phyloP scores from a whole-genome alignment of 306 rosid genomes.

The Canavalia ensiformis region DNA sequence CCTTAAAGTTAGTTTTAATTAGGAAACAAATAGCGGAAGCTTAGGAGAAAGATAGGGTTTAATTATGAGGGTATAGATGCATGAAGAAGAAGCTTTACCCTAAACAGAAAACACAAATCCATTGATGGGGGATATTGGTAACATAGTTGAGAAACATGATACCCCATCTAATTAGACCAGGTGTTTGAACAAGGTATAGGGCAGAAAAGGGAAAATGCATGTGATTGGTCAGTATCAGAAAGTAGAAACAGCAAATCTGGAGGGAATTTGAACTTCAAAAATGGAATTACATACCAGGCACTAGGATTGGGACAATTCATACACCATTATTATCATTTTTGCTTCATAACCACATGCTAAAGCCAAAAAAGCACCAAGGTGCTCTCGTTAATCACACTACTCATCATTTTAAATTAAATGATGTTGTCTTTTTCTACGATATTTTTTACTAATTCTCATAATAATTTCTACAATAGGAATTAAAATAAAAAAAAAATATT shows the following conservation, averaged over 20 bases:
- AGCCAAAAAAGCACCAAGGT: background rate
- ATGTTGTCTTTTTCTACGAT: no score
- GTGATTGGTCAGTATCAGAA: conserved; percentile 46
- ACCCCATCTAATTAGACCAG: background rate
- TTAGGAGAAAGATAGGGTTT: background rate
- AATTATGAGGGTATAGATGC: background rate
- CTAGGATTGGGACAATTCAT: conserved; percentile 39
- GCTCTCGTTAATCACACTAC: background rate
- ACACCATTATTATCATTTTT: background rate
- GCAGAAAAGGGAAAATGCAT: conserved; percentile 43
- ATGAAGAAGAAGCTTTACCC: conserved; percentile 15
- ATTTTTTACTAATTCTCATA: no score
- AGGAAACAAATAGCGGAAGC: conserved; percentile 8
- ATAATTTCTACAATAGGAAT: no score
- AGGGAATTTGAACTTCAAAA: conserved; percentile 35
- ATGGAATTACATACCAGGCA: conserved; percentile 18
- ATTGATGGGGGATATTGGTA: background rate
- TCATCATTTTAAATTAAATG: background rate
- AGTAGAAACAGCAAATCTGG: conserved; percentile 5
- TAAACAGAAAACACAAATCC: conserved; percentile 4
- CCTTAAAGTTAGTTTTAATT: conserved; percentile 8
- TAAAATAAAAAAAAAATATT: no score
- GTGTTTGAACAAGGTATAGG: conserved; percentile 3
- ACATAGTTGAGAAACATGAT: conserved; percentile 5
- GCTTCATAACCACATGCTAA: conserved; percentile 28